Percentiles rank a stretch among this genome's conserved stretches.
phyloP scores from a whole-genome alignment of 2,329 filamentous ascomycete genomes.

The Fusarium tricinctum region DNA sequence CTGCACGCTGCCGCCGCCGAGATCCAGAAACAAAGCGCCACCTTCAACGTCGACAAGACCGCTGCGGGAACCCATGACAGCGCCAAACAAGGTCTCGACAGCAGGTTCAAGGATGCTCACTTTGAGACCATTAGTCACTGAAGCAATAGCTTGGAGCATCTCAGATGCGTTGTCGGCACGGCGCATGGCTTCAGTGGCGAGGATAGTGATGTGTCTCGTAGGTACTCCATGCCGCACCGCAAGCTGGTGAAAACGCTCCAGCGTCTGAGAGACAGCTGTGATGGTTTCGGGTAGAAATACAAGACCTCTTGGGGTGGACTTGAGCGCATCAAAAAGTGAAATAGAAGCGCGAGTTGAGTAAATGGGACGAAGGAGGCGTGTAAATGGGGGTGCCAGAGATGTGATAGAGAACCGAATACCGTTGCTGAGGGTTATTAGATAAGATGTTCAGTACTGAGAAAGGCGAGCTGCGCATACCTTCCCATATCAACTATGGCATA shows the following conservation, averaged over 20 bases:
- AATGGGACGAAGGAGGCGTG: conserved; percentile 81
- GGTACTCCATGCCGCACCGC: conserved; percentile 79
- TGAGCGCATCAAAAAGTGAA: conserved; percentile 87
- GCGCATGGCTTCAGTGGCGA: conserved; percentile 91
- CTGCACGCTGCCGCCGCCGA: conserved; percentile 80
- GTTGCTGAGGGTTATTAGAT: conserved; percentile 69
- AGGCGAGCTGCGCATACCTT: conserved; percentile 57
- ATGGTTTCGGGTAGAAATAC: conserved; percentile 71
- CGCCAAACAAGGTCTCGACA: conserved; percentile 86
- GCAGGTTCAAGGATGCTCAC: conserved; percentile 82
- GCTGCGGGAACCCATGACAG: conserved; percentile 82
- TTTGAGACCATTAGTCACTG: conserved; percentile 72
- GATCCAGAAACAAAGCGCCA: conserved; percentile 85
- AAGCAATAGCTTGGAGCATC: conserved; percentile 75
- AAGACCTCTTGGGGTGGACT: conserved; percentile 59
- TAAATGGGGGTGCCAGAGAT: conserved; percentile 77
- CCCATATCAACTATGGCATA: conserved; percentile 73
- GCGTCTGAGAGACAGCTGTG: conserved; percentile 71
- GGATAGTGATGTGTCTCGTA: conserved; percentile 74
- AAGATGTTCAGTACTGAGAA: not conserved
- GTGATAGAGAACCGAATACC: conserved; percentile 94
- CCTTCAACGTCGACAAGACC: conserved; percentile 72
- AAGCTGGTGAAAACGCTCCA: conserved; percentile 79
- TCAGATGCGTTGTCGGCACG: conserved; percentile 80
- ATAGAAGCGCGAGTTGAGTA: conserved; percentile 85